Evolutionary conservation across 2,329 filamentous ascomycete genomes (phyloP), one percentile per base, ranked within the genome.

Genomic region (Exophiala xenobiotica): DNA sequence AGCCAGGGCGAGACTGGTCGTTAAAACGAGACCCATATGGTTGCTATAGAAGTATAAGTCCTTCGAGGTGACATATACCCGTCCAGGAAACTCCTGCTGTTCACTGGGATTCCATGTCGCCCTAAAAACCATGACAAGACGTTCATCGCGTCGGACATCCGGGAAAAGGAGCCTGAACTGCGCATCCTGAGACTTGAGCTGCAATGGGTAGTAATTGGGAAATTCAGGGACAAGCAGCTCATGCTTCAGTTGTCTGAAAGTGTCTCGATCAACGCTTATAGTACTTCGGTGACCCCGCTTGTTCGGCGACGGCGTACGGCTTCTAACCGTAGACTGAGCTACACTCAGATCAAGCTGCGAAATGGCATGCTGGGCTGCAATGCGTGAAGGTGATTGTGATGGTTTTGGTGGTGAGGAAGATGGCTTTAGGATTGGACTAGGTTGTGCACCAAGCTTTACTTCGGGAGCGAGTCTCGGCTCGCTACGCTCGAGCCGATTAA

Each of bases 1-100:
- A 48, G 85, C 80, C 51, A 99, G 76, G 48, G 79, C 83, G 44
- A 95, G 82, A 12, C 82, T 82, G 44, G 90, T 92, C 1, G 92
- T 88, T 27, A 96, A 78, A 1, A 97, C 87, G 4, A 99, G 78
- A 4, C 93, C 93, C 67, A 96, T 84, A 65, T 96, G 88, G 64
- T 97, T 88, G 62, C 91, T 95, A 70, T 96, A 99, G 66, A 99
- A 97, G 69, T 95, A 97, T 67, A 99, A 84, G 58, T 91, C 87
- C 56, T 86, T 84, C 0, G 86, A 79, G 0, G 92, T 97, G 53
- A 96, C 85, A 67, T 95, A 99, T 19, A 95, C 84, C 46, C 93
- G 83, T 1, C 93, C 86, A 6, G 86, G 85, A 53, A 97, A 89
- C 54, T 88, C 85, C 68, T 88, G 85, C 60, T 84, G 80, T 47